These are phyloP conservation scores for Penicillium frequentans DNA, from an alignment of 2,329 filamentous ascomycete genomes.

Conservation along the genomic window DNA sequence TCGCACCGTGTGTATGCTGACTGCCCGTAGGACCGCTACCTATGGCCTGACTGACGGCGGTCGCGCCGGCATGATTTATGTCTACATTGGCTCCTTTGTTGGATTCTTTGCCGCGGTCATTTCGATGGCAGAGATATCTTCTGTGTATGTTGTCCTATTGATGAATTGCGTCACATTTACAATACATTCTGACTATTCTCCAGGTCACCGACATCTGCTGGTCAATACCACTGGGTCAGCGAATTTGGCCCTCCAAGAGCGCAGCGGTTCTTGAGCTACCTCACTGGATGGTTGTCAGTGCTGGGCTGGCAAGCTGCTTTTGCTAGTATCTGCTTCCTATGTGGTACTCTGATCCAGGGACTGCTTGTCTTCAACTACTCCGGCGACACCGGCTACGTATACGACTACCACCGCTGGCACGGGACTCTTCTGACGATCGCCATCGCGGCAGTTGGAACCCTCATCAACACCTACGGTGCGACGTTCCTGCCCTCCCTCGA, in stretches of 20 bases:
- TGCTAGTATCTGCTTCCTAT: slow-evolving; percentile 35
- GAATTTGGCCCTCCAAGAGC: slow-evolving; percentile 37
- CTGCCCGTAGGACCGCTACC: slow-evolving; percentile 23
- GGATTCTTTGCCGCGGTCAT: slow-evolving; percentile 40
- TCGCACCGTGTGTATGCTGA: not conserved
- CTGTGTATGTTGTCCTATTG: slow-evolving; percentile 28
- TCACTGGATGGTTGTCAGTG: slow-evolving; percentile 42
- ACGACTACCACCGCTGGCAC: slow-evolving; percentile 28
- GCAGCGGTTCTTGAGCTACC: slow-evolving; percentile 37
- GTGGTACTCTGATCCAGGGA: slow-evolving; percentile 36
- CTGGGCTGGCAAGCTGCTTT: slow-evolving; percentile 39
- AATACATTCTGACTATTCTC: not conserved
- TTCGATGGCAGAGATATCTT: slow-evolving; percentile 43
- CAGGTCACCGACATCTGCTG: slow-evolving; percentile 39
- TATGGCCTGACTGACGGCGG: slow-evolving; percentile 34
- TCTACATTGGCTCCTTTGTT: slow-evolving; percentile 36
- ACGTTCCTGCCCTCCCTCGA: slow-evolving; percentile 52
- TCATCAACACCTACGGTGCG: slow-evolving; percentile 53
- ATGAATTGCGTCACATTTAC: not conserved
- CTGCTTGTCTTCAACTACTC: slow-evolving; percentile 35
- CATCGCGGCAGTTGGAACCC: slow-evolving; percentile 47
- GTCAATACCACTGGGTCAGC: slow-evolving; percentile 44
- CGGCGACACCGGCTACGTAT: slow-evolving; percentile 18
- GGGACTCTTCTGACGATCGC: slow-evolving; percentile 53
- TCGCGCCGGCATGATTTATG: slow-evolving; percentile 39